These are phyloP conservation scores for Sphagnum contortum DNA, from an alignment of 225 moss, liverwort and hornwort species.

Conservation along the genomic window DNA sequence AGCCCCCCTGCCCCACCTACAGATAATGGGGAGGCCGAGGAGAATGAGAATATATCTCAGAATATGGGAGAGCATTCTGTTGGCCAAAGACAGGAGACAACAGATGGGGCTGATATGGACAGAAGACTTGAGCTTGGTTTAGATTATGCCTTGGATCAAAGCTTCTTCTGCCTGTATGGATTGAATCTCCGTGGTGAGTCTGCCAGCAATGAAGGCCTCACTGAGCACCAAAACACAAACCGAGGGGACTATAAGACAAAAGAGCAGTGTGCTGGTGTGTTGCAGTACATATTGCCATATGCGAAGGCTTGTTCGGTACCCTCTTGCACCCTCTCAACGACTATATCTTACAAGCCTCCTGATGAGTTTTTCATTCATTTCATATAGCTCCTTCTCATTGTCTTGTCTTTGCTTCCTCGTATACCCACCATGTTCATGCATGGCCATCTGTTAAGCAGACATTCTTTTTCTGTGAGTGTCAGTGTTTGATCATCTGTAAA, in stretches of 20 bases:
- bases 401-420: no score
- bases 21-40: conserved; percentile 12
- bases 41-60: conserved; percentile 21
- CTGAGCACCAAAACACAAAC: conserved; percentile 88
- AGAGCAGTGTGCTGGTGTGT: conserved; percentile 91
- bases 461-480: no score
- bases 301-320: conserved; percentile 87
- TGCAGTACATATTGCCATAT: conserved; percentile 92
- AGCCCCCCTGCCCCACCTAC: conserved; percentile 22
- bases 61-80: conserved; percentile 10
- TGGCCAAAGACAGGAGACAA: conserved; percentile 31
- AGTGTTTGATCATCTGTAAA: no score
- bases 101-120: conserved; percentile 39
- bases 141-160: conserved; percentile 87
- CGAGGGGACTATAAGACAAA: conserved; percentile 93
- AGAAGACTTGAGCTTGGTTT: conserved; percentile 69
- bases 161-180: conserved; percentile 95
- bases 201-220: conserved; percentile 66
- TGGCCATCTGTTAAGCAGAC: no score
- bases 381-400: not conserved
- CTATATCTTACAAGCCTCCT: not conserved
- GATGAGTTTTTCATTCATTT: not conserved
- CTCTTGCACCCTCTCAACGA: not conserved
- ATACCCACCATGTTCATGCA: no score
- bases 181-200: conserved; percentile 85